Evolutionary conservation across 352 stramenopile species (phyloP), one percentile per base, ranked within the genome.

Genomic region (Globisporangium radiosum): DNA sequence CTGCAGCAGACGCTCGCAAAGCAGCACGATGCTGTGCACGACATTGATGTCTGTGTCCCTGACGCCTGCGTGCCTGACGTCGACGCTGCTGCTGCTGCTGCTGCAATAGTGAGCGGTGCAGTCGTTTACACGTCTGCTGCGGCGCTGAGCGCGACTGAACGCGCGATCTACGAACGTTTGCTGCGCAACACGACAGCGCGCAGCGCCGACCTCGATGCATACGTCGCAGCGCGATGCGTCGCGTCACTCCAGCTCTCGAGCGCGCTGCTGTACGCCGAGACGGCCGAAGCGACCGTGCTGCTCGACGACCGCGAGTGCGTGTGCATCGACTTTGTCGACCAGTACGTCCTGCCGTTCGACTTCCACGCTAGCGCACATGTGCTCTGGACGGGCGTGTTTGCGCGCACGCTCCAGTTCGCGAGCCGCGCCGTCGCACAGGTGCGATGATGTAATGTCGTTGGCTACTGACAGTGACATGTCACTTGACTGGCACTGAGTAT

Each of bases 1-100:
- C 71, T 85, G 1, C 70, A 81, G 65, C 64, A 70, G 47, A 36
- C 76, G 39, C 36, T 85, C 8, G 47, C 62, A 9, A 79, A 81
- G 66, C 70, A 64, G 37, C 43, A 53, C 39, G 10, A 43, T 11
- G 39, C 39, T 11, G 4, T 25, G 25, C 25, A 33, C 25, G 25
- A 33, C 25, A 33, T 33, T 33, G 25, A 33, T 2, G 25, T 2
- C 1, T 33, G 25, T 3, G 25, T 33, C 1, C 25, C 25, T 33
- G 25, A 33, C 25, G 25, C 25, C 2, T 25, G 25, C 25, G 2
- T 25, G 25, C 25, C 25, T 25, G 25, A 25, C 25, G 25, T 1
- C 19, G 19, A 25, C 19, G 19, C 19, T 25, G 19, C 19, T 25
- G 19, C 19, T 25, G 19, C 25, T 33, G 25, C 25, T 33, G 25